A percentile compares a stretch with the other conserved stretches of the same genome.
phyloP scores from a whole-genome alignment of 116 monocot genomes.

The Thalassia testudinum region DNA sequence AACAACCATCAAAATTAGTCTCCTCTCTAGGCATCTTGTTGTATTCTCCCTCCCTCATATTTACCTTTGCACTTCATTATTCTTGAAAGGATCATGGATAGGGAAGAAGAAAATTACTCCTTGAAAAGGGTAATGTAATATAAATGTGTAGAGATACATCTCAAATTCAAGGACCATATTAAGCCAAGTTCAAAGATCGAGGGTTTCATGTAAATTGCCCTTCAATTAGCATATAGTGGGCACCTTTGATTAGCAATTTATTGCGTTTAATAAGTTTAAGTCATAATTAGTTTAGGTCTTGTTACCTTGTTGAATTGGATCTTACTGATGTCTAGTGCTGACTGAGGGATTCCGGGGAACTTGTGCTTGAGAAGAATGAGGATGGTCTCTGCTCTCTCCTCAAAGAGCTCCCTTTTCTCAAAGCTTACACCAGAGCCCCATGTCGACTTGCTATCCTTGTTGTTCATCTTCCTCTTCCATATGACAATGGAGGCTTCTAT shows the following conservation, averaged over 20 bases:
- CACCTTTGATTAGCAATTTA: no score
- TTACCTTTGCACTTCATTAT: no score
- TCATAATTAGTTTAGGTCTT: not conserved
- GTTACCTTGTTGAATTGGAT: conserved; percentile 72
- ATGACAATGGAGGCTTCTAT: conserved; percentile 81
- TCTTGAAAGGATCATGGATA: no score
- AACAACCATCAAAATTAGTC: no score
- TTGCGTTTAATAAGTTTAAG: not conserved
- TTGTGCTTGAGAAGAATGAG: conserved; percentile 66
- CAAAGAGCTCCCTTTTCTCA: conserved; percentile 86
- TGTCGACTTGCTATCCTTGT: conserved; percentile 61
- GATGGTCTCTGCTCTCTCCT: conserved; percentile 84
- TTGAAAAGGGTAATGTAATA: no score
- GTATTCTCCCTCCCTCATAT: no score
- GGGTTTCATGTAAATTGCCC: no score
- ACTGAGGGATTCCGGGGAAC: conserved; percentile 85
- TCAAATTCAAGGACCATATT: no score
- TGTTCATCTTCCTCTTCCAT: conserved; percentile 91
- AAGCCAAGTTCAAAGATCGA: not conserved
- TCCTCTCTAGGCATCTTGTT: no score
- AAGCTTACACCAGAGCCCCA: conserved; percentile 72
- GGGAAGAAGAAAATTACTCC: no score
- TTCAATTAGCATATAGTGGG: no score
- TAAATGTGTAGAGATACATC: no score
- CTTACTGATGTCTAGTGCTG: conserved; percentile 72